These are phyloP conservation scores for Fragaria nilgerrensis DNA, from an alignment of 306 rosid genomes.

Conservation along the genomic window DNA sequence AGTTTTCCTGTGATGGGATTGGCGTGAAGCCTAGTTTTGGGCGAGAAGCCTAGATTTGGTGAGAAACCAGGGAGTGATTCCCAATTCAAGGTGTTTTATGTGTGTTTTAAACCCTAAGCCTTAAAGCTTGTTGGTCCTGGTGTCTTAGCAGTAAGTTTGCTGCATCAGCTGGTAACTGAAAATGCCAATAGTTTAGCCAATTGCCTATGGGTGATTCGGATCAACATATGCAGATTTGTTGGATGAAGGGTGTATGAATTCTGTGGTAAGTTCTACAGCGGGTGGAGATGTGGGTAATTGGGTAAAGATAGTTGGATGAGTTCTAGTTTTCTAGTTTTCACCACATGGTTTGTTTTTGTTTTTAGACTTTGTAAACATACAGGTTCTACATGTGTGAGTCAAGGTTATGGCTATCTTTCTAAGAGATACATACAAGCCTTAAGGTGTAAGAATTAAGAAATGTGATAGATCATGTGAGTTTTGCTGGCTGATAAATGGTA, in stretches of 20 bases:
- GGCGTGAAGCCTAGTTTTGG: too few relatives aligned
- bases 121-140: too few relatives aligned
- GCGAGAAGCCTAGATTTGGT: too few relatives aligned
- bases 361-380: not conserved
- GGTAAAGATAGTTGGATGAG: not conserved
- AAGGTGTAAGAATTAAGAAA: not conserved
- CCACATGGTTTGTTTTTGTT: not conserved
- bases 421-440: too few relatives aligned
- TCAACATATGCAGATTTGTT: not conserved
- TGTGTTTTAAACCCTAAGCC: too few relatives aligned
- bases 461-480: not conserved
- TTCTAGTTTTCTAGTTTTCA: not conserved
- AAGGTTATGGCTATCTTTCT: not conserved
- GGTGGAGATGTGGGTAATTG: not conserved
- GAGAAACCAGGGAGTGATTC: too few relatives aligned
- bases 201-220: too few relatives aligned
- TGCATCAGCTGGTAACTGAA: not conserved
- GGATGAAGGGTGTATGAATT: too few relatives aligned
- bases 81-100: too few relatives aligned
- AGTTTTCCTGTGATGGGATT: too few relatives aligned
- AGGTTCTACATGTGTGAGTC: not conserved
- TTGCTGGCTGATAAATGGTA: not conserved
- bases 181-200: not conserved
- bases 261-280: not conserved
- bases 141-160: too few relatives aligned